Evolutionary conservation across 768 basidiomycete genomes (phyloP).

Genomic region (Dacryopinax primogenitus): DNA sequence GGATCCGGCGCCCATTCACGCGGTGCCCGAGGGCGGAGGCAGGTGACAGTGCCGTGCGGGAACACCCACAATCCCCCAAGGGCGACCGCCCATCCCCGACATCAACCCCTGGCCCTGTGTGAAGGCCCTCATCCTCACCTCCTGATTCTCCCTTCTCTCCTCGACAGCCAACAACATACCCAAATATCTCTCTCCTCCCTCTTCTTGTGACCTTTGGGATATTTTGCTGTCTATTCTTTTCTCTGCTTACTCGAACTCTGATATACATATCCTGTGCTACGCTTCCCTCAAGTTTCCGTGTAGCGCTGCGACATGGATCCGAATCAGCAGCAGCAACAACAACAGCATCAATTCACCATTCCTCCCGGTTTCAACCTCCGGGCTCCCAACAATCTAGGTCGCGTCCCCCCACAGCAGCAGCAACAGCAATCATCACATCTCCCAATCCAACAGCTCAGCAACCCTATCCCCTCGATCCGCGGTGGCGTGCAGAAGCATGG

Average conservation of each 20-base stretch:
- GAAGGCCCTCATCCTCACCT: background rate
- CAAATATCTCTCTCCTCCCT: background rate
- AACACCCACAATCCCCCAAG: too few relatives aligned
- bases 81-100: background rate
- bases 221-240: background rate
- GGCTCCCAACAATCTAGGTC: background rate
- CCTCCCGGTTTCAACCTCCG: conserved; percentile 7
- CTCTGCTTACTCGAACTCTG: background rate
- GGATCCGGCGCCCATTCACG: background rate
- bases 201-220: background rate
- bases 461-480: conserved; percentile 8
- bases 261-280: too few relatives aligned
- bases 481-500: conserved; percentile 4
- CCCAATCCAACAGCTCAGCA: conserved; percentile 6
- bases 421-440: conserved; percentile 2
- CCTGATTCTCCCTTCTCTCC: conserved; percentile 1
- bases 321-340: conserved; percentile 5
- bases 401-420: background rate
- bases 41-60: conserved; percentile 1
- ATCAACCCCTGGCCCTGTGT: background rate
- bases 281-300: background rate
- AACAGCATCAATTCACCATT: conserved; percentile 2
- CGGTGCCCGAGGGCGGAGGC: conserved; percentile 9
- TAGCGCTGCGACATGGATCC: conserved; percentile 2
- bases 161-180: conserved; percentile 3